Conservation (phyloP, 352 stramenopile genomes). For the Globisporangium acanthophoron region DNA sequence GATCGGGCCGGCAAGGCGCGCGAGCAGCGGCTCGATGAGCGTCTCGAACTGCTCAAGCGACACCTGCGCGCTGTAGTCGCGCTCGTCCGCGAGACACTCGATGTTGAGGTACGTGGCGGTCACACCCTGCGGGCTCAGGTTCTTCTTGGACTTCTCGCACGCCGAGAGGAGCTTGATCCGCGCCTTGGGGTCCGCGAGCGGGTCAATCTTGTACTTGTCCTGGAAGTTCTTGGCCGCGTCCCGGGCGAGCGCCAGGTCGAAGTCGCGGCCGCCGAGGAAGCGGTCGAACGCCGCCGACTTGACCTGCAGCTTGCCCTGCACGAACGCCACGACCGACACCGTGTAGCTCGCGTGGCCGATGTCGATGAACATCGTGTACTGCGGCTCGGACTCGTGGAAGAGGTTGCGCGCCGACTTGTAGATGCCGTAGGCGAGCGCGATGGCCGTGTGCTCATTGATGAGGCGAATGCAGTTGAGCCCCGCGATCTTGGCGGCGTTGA, state of each 20-base stretch:
- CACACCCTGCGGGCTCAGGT: constrained; percentile 95
- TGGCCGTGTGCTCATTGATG: constrained; percentile 98
- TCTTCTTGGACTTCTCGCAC: constrained; percentile 99
- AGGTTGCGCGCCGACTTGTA: constrained; percentile 95
- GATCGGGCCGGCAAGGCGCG: constrained; percentile 84
- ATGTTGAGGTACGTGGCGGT: constrained; percentile 95
- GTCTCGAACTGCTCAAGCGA: constrained; percentile 94
- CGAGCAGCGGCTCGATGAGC: constrained; percentile 88
- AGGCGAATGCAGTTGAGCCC: constrained; percentile 95
- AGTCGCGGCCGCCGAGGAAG: constrained; percentile 95
- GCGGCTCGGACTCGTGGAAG: constrained; percentile 90
- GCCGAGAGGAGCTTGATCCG: constrained; percentile 96
- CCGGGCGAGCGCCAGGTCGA: constrained; percentile 94
- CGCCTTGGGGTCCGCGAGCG: constrained; percentile 89
- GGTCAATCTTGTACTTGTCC: constrained; percentile 94
- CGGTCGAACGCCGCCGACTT: constrained; percentile 92
- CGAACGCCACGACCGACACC: constrained; percentile 89
- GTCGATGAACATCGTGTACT: constrained; percentile 99
- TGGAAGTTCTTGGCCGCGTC: constrained; percentile 95
- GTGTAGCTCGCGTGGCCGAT: constrained; percentile 94
- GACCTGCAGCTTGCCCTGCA: constrained; percentile 95
- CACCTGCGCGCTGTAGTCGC: constrained; percentile 95
- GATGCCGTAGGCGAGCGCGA: constrained; percentile 94
- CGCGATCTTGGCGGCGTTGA: constrained; percentile 92
- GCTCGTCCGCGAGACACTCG: constrained; percentile 97